Conservation (phyloP, 495 filamentous ascomycete genomes). For the Aspergillus bertholletiae region DNA sequence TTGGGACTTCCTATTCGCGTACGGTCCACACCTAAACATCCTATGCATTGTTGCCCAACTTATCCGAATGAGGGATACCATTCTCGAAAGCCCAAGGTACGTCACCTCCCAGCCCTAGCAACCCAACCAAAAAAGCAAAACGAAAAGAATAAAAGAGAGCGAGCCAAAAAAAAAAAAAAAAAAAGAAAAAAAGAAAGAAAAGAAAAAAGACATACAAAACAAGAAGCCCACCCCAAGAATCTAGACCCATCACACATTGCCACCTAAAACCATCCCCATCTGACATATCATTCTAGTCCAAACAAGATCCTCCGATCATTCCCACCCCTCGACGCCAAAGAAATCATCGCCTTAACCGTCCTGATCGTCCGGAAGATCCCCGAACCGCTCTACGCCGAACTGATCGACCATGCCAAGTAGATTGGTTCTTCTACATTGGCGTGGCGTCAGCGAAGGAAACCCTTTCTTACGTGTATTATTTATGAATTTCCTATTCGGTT, state of each 20-base stretch:
- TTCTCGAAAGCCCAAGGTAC: conserved; percentile 80
- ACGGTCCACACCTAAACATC: conserved; percentile 91
- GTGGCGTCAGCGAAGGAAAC: background rate
- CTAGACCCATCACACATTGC: background rate
- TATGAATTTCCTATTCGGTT: background rate
- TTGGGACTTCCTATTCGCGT: conserved; percentile 99
- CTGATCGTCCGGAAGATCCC: conserved; percentile 82
- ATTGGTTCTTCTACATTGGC: no score
- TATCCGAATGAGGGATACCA: conserved; percentile 77
- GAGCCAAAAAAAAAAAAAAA: conserved; percentile 1
- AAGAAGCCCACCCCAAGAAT: background rate
- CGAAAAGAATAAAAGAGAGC: background rate
- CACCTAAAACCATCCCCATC: background rate
- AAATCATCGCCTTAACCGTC: conserved; percentile 76
- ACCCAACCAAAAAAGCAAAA: background rate
- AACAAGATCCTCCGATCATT: conserved; percentile 90
- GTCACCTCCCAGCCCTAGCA: conserved; percentile 15
- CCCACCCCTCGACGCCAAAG: conserved; percentile 75
- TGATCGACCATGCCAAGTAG: conserved; percentile 80
- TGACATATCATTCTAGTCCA: conserved; percentile 52
- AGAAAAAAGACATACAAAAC: background rate
- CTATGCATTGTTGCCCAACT: conserved; percentile 97
- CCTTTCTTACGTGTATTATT: conserved; percentile 2
- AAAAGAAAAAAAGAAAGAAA: background rate
- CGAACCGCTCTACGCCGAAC: conserved; percentile 80